Percentiles rank a stretch among this genome's conserved stretches.
Evolutionary conservation across 345 rosid genomes (phyloP).

Genomic region (Draba incana): DNA sequence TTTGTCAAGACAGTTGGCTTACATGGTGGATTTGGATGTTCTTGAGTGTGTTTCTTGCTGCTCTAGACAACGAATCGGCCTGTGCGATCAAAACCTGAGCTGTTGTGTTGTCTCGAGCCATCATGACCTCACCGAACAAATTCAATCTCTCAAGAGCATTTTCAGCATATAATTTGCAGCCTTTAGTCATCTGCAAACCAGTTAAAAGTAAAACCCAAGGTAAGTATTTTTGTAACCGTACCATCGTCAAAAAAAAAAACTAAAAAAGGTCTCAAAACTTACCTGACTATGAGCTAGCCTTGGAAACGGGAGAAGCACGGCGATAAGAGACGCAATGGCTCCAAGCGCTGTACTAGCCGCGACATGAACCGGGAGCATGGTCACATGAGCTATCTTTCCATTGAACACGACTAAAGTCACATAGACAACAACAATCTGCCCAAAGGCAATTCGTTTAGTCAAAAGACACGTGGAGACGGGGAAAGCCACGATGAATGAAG

Average conservation of each 20-base stretch:
- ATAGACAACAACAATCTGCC: conserved; percentile 71
- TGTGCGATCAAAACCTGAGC: conserved; percentile 50
- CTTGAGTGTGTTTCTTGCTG: conserved; percentile 51
- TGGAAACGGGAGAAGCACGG: conserved; percentile 74
- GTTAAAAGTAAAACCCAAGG: conserved; percentile 17
- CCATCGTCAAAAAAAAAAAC: background rate
- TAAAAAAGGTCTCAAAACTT: background rate
- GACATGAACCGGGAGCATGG: conserved; percentile 61
- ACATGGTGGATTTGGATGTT: conserved; percentile 53
- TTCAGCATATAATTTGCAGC: conserved; percentile 54
- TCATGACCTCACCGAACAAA: conserved; percentile 55
- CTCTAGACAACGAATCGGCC: conserved; percentile 44
- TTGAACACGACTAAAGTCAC: conserved; percentile 58
- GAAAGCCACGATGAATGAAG: conserved; percentile 66
- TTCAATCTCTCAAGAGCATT: conserved; percentile 64
- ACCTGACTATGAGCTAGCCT: conserved; percentile 68
- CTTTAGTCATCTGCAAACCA: conserved; percentile 50
- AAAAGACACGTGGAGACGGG: conserved; percentile 64
- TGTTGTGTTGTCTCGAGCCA: conserved; percentile 50
- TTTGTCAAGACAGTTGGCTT: conserved; percentile 27
- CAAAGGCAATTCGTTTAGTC: conserved; percentile 80
- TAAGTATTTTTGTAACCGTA: conserved; percentile 18
- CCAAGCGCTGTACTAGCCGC: conserved; percentile 76
- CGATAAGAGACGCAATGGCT: conserved; percentile 68
- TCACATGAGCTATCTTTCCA: conserved; percentile 42